Percentiles rank a stretch among this genome's conserved stretches.
phyloP scores from a whole-genome alignment of 176 grass and related monocot genomes.

The bread wheat (Triticum aestivum) region IWGSC_CS_RefSeq_v2.1 NC_057812.1:14474030-14474529 shows the following conservation, averaged over 20 bases:
- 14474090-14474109: conserved; percentile 7
- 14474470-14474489: too few species aligned
- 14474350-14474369: too few species aligned
- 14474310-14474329: too few species aligned
- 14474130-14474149: too few species aligned
- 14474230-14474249: background rate
- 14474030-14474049: conserved; percentile 37
- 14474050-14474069: conserved; percentile 74
- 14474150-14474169: background rate
- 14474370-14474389: too few species aligned
- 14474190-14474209: background rate
- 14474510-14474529: too few species aligned
- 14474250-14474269: background rate
- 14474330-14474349: too few species aligned
- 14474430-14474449: too few species aligned
- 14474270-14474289: background rate
- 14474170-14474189: background rate
- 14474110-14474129: conserved; percentile 33
- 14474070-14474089: background rate
- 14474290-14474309: background rate
- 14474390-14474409: too few species aligned
- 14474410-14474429: too few species aligned
- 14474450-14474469: too few species aligned
- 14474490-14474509: too few species aligned
- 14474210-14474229: background rate